Evolutionary conservation across 805 yeast genomes (phyloP), one percentile per base, ranked within the genome.

Genomic region (Kazachstania taianensis): DNA sequence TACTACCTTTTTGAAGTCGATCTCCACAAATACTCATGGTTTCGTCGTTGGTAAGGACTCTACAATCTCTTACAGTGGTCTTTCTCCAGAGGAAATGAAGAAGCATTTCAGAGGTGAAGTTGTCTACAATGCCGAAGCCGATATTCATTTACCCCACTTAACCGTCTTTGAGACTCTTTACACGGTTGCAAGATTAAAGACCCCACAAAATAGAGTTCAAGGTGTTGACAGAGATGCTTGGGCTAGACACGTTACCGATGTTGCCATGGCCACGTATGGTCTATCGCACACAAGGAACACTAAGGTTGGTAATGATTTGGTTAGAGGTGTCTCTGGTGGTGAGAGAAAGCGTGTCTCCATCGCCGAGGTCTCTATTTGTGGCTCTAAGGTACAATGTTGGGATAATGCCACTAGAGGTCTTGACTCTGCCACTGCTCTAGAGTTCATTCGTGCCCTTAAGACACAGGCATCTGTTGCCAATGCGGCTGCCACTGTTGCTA

Each of bases 371-470:
- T 62, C 80, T 32, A 70, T 80, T 30, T 67, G 77, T 34, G 74
- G 78, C 22, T 79, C 84, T 20, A 63, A 72, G 32, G 63, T 79
- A 35, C 77, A 71, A 43, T 74, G 81, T 58, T 78, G 82, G 75
- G 87, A 82, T 63, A 83, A 83, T 51, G 80, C 89, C 4, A 83
- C 94, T 5, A 73, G 92, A 64, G 94, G 94, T 49, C 66, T 83
- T 40, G 94, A 82, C 61, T 71, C 92, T 5, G 81, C 92, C 8
- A 81, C 94, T 28, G 94, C 94, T 4, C 65, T 79, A 43, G 87
- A 81, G 52, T 82, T 75, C 49, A 67, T 80, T 29, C 66, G 74
- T 42, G 79, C 84, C 16, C 65, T 83, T 41, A 75, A 81, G 49
- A 69, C 75, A 3, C 62, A 73, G n/a, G 78, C 85, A 3, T 57